These are phyloP conservation scores for Coemansia sp. DNA, from an alignment of 192 early-diverging fungal genomes.

Conservation along the genomic window DNA sequence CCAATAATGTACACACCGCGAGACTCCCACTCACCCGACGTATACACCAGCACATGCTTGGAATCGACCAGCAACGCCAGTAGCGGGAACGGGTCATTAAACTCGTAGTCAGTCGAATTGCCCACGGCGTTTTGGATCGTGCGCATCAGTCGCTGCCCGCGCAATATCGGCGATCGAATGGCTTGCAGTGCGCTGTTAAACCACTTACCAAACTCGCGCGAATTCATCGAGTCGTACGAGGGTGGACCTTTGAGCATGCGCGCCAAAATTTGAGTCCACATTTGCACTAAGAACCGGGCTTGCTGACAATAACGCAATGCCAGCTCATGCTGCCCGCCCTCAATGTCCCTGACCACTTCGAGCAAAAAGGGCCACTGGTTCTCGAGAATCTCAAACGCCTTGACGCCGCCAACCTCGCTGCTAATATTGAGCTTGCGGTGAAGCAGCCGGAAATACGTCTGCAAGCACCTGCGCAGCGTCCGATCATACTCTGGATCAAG, in stretches of 20 bases:
- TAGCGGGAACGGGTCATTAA: constrained; percentile 63
- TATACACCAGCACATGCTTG: constrained; percentile 76
- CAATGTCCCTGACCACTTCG: constrained; percentile 68
- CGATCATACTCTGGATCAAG: constrained; percentile 71
- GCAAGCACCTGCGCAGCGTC: constrained; percentile 70
- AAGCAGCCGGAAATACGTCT: constrained; percentile 78
- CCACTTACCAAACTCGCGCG: constrained; percentile 52
- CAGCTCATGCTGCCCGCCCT: constrained; percentile 73
- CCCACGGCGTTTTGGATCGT: constrained; percentile 54
- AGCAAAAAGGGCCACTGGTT: constrained; percentile 82
- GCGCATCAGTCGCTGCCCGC: constrained; percentile 52
- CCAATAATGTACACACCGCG: constrained; percentile 78
- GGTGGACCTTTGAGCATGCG: constrained; percentile 40
- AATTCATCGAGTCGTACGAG: constrained; percentile 34
- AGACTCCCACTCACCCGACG: constrained; percentile 65
- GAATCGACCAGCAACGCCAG: constrained; percentile 67
- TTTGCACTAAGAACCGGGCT: constrained; percentile 35
- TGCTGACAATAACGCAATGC: constrained; percentile 76
- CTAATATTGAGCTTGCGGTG: constrained; percentile 69
- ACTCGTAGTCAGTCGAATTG: constrained; percentile 76
- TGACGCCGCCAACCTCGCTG: constrained; percentile 60
- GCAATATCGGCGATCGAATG: constrained; percentile 47
- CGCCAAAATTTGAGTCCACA: constrained; percentile 36
- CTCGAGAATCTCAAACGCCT: constrained; percentile 80
- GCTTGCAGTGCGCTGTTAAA: constrained; percentile 47